A percentile compares a stretch with the other conserved stretches of the same genome.
These are phyloP conservation scores for Chimonanthus praecox DNA, from an alignment of 164 flowering plant species.

Conservation along the genomic window DNA sequence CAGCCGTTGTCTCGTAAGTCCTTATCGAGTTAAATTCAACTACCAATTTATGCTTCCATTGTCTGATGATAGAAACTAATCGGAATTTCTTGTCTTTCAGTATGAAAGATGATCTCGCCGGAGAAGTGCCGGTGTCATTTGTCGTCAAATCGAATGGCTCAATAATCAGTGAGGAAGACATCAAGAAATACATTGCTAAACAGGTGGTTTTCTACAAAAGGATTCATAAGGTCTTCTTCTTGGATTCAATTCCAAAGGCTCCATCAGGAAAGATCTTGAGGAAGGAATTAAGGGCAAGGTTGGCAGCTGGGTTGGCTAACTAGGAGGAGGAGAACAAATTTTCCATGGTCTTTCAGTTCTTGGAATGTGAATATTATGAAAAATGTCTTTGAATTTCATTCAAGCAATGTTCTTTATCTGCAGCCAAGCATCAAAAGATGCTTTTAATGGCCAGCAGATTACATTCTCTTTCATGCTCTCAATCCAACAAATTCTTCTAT, in stretches of 20 bases:
- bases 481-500: too few species aligned
- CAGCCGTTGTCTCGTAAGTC: slow-evolving; percentile 89
- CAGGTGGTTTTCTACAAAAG: slow-evolving; percentile 88
- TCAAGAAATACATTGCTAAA: slow-evolving; percentile 68
- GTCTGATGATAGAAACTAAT: not conserved
- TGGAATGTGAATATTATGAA: not conserved
- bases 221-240: slow-evolving; percentile 54
- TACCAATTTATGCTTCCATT: not conserved
- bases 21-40: not conserved
- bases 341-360: not conserved
- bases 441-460: too few species aligned
- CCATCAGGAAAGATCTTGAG: slow-evolving; percentile 81
- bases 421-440: not conserved
- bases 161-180: slow-evolving; percentile 63
- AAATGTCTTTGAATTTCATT: too few species aligned
- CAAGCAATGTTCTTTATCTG: not conserved
- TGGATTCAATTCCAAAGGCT: slow-evolving; percentile 59
- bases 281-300: slow-evolving; percentile 57
- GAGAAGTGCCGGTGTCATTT: slow-evolving; percentile 91
- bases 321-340: not conserved
- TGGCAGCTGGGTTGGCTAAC: slow-evolving; percentile 37
- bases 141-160: slow-evolving; percentile 74
- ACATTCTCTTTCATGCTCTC: too few species aligned
- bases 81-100: slow-evolving; percentile 26
- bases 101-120: slow-evolving; percentile 76